A percentile compares a stretch with the other conserved stretches of the same genome.
Evolutionary conservation across 179 eudicot genomes (phyloP).

Genomic region (Gypsophila paniculata): DNA sequence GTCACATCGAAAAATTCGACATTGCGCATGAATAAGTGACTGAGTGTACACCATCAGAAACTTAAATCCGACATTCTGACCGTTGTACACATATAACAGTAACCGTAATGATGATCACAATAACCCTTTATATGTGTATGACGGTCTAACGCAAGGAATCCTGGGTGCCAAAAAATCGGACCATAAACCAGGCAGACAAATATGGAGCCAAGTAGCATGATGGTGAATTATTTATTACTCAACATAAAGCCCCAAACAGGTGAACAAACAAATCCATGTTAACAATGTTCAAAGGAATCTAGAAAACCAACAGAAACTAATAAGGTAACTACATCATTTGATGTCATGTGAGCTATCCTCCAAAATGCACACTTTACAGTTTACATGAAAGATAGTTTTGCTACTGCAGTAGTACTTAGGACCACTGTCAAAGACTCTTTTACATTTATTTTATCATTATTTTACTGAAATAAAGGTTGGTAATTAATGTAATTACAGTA

Average conservation of each 20-base stretch:
- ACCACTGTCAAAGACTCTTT: conserved; percentile 19
- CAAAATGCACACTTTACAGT: conserved; percentile 25
- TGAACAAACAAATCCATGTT: background rate
- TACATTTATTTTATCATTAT: conserved; percentile 21
- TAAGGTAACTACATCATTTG: conserved; percentile 20
- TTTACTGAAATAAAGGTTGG: background rate
- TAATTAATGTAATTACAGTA: conserved; percentile 27
- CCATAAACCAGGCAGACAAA: conserved; percentile 12
- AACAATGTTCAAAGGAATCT: background rate
- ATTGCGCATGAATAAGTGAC: no score
- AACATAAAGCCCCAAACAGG: background rate
- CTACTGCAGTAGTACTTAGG: conserved; percentile 12
- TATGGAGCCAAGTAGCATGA: conserved; percentile 11
- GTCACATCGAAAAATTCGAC: no score
- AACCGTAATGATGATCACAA: no score
- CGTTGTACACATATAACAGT: no score
- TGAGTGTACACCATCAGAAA: no score
- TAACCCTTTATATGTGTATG: no score
- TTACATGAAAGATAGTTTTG: conserved; percentile 27
- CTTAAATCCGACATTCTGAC: no score
- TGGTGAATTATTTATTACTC: conserved; percentile 22
- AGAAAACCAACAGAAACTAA: background rate
- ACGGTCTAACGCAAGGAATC: conserved; percentile 2
- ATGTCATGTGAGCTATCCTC: conserved; percentile 17
- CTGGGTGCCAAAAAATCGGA: conserved; percentile 11